Conservation (phyloP, 306 rosid genomes). For the Corylus heterophylla region DNA sequence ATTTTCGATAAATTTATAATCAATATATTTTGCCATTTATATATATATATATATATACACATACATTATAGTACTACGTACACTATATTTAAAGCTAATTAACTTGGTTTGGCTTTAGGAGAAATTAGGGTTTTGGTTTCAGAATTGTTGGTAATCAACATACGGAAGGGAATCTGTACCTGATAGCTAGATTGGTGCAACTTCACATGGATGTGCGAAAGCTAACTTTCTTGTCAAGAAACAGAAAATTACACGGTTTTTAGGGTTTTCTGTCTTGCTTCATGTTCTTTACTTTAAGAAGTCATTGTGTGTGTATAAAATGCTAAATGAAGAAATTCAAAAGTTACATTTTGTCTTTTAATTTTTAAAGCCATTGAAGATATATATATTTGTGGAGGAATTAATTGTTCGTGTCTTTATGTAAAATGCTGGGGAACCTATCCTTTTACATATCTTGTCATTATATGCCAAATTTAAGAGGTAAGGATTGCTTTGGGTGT, state of each 20-base stretch:
- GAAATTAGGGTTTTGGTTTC: neutral
- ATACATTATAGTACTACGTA: neutral
- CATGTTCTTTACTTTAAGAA: neutral
- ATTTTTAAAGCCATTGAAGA: neutral
- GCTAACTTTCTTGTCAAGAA: neutral
- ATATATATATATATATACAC: too few relatives aligned
- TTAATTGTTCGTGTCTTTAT: neutral
- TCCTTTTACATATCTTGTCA: neutral
- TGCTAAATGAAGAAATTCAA: neutral
- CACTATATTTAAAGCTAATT: neutral
- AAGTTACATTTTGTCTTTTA: neutral
- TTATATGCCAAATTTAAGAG: neutral
- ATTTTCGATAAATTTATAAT: neutral
- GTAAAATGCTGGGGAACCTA: neutral
- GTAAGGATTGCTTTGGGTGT: neutral
- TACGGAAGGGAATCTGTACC: neutral
- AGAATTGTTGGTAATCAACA: neutral
- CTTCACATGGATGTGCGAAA: neutral
- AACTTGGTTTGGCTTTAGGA: neutral
- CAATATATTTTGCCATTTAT: neutral
- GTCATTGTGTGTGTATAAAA: neutral
- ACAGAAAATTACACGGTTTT: slow-evolving; percentile 12
- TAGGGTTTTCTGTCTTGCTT: slow-evolving; percentile 6
- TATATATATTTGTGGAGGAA: neutral
- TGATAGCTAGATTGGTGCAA: neutral